A percentile compares a stretch with the other conserved stretches of the same genome.
Evolutionary conservation across 495 filamentous ascomycete species (phyloP).

Genomic region (Aspergillus saccharolyticus): DNA sequence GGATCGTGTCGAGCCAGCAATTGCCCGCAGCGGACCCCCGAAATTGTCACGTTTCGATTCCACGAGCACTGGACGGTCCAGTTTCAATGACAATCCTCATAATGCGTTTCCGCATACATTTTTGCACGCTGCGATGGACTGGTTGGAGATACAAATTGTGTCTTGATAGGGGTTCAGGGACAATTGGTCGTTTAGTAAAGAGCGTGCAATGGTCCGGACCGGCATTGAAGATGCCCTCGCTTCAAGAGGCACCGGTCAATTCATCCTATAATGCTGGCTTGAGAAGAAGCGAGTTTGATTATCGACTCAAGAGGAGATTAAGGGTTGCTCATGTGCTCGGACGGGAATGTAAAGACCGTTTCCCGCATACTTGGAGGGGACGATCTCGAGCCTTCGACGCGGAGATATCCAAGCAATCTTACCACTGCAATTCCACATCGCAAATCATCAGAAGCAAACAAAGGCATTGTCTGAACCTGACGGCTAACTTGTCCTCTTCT

Average conservation of each 20-base stretch:
- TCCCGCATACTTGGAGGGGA: conserved; percentile 16
- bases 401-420: conserved; percentile 10
- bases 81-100: background rate
- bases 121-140: background rate
- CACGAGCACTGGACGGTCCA: background rate
- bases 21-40: background rate
- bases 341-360: conserved; percentile 10
- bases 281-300: conserved; percentile 3
- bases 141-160: background rate
- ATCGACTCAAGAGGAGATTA: conserved; percentile 7
- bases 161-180: background rate
- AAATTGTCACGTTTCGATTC: background rate
- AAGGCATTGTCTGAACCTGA: background rate
- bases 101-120: background rate
- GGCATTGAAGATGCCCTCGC: conserved; percentile 2
- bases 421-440: conserved; percentile 1
- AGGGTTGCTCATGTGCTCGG: conserved; percentile 12
- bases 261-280: conserved; percentile 5
- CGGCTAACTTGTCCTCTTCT: conserved; percentile 8
- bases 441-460: conserved; percentile 1
- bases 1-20: conserved; percentile 6
- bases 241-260: background rate
- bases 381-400: conserved; percentile 17
- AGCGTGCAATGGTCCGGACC: background rate
- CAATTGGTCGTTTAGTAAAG: conserved; percentile 6